phyloP scores from a whole-genome alignment of 345 rosid genomes.

The Citrus unshiu region DNA sequence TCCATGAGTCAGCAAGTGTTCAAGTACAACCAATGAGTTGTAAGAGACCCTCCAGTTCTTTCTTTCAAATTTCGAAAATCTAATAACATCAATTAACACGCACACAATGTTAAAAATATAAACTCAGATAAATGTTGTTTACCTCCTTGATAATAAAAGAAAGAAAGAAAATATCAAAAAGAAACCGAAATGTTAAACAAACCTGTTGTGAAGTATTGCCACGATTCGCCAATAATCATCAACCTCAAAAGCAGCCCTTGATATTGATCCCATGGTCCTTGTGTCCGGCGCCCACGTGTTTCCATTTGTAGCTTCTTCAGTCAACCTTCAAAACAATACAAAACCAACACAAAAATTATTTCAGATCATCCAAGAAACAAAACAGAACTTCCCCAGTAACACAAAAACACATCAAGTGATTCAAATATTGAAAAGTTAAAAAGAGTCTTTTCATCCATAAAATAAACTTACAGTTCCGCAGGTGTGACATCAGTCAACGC shows the following conservation, averaged over 20 bases:
- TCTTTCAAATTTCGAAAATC: constrained; percentile 67
- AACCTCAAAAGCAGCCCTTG: constrained; percentile 88
- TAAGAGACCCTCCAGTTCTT: constrained; percentile 79
- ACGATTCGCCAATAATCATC: constrained; percentile 85
- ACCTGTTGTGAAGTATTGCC: constrained; percentile 80
- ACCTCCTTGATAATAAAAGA: too few species aligned
- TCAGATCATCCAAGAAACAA: constrained; percentile 23
- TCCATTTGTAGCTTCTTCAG: constrained; percentile 78
- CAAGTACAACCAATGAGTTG: constrained; percentile 69
- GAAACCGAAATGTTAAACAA: not conserved
- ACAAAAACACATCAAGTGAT: not conserved
- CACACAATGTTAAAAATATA: not conserved
- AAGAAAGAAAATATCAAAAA: too few species aligned
- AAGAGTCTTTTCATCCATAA: not conserved
- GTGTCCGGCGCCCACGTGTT: constrained; percentile 64
- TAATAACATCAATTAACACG: constrained; percentile 13
- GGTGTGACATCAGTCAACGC: constrained; percentile 92
- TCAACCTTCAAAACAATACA: constrained; percentile 46
- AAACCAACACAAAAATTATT: not conserved
- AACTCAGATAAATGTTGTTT: not conserved
- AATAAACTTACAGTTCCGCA: constrained; percentile 44
- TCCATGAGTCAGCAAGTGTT: constrained; percentile 86
- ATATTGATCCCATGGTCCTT: constrained; percentile 60
- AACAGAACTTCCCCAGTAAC: not conserved
- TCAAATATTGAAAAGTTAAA: not conserved